Conservation (phyloP, 495 filamentous ascomycete species). For the Achaetomiella virescens region DNA sequence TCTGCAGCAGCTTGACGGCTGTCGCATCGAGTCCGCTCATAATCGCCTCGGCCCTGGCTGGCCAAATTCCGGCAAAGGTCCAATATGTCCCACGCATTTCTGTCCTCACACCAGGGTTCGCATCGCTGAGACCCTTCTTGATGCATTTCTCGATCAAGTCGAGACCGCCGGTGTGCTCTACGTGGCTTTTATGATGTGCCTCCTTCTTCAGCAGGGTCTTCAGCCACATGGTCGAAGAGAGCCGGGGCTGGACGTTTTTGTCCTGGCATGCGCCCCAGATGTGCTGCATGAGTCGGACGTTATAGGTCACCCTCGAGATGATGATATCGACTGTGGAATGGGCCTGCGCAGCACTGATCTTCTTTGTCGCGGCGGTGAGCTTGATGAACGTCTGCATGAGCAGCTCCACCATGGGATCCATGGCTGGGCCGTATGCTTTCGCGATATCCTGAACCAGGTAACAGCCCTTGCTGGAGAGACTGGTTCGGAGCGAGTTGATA, state of each 20-base stretch:
- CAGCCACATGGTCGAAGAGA: slow-evolving; percentile 76
- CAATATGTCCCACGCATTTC: slow-evolving; percentile 79
- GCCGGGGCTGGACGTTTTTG: slow-evolving; percentile 81
- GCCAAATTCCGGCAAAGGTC: slow-evolving; percentile 72
- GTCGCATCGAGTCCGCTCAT: slow-evolving; percentile 67
- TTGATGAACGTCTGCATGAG: slow-evolving; percentile 86
- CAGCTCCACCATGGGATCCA: slow-evolving; percentile 87
- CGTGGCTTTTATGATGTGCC: slow-evolving; percentile 65
- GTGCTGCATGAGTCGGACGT: slow-evolving; percentile 72
- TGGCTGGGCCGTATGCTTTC: slow-evolving; percentile 61
- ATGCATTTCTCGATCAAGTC: slow-evolving; percentile 82
- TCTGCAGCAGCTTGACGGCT: slow-evolving; percentile 67
- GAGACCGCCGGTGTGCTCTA: slow-evolving; percentile 77
- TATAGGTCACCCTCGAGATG: slow-evolving; percentile 71
- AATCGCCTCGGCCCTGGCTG: slow-evolving; percentile 66
- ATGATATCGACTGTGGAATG: slow-evolving; percentile 70
- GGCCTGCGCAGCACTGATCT: slow-evolving; percentile 75
- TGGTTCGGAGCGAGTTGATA: slow-evolving; percentile 80
- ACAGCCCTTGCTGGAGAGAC: slow-evolving; percentile 77
- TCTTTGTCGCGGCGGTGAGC: slow-evolving; percentile 79
- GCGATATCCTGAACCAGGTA: slow-evolving; percentile 82
- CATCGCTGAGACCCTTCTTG: slow-evolving; percentile 76
- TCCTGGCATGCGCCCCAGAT: slow-evolving; percentile 73
- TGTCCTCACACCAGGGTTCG: slow-evolving; percentile 82
- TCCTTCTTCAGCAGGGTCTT: slow-evolving; percentile 74